Evolutionary conservation across 345 rosid species (phyloP).

Genomic region (Eutrema heterophyllum): DNA sequence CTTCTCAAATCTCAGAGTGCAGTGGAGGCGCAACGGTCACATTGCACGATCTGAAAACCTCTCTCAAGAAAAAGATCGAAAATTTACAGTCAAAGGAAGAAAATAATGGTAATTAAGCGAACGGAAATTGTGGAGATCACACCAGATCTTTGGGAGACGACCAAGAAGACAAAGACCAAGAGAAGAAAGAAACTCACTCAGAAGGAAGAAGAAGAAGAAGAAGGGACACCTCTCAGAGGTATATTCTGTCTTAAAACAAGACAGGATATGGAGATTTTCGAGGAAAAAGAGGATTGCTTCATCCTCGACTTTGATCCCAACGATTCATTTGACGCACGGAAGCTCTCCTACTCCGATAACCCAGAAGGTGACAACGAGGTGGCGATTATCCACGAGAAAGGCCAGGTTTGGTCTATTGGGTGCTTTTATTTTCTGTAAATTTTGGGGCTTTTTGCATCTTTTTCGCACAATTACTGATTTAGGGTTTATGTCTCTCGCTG

Average conservation of each 20-base stretch:
- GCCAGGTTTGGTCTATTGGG: conserved; percentile 22
- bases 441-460: background rate
- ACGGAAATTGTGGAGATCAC: background rate
- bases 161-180: background rate
- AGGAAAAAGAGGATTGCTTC: conserved; percentile 54
- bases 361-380: background rate
- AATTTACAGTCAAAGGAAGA: background rate
- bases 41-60: background rate
- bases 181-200: background rate
- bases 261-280: conserved; percentile 36
- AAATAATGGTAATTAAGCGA: background rate
- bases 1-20: background rate
- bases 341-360: background rate
- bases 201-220: background rate
- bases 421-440: background rate
- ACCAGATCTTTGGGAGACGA: conserved; percentile 1
- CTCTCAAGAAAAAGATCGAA: background rate
- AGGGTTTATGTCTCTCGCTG: background rate
- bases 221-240: conserved; percentile 34
- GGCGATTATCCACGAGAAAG: conserved; percentile 18
- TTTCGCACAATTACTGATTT: background rate
- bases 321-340: conserved; percentile 23
- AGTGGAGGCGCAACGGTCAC: conserved; percentile 13
- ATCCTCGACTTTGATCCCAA: conserved; percentile 61
- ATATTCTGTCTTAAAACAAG: conserved; percentile 37